phyloP scores from a whole-genome alignment of 2,329 filamentous ascomycete genomes.

The Neofusicoccum umdonicola region DNA sequence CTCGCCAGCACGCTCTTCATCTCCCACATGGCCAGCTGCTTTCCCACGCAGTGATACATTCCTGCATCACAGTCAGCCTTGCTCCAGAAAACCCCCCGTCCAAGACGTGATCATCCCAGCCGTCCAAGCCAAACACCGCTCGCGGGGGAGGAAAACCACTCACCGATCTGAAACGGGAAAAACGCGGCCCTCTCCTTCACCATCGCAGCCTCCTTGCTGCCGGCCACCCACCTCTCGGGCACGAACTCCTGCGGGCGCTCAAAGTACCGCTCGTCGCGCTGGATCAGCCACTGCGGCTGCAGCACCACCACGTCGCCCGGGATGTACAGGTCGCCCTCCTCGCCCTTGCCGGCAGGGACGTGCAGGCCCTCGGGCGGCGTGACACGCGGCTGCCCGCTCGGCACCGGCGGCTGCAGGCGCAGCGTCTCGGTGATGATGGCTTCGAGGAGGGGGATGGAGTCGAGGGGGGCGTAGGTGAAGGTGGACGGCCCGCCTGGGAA shows the following conservation, averaged over 20 bases:
- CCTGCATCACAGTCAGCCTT: conserved; percentile 46
- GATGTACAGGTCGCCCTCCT: conserved; percentile 30
- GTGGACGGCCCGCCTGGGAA: conserved; percentile 38
- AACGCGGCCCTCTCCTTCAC: conserved; percentile 26
- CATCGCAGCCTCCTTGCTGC: conserved; percentile 30
- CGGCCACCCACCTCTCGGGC: conserved; percentile 29
- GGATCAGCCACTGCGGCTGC: conserved; percentile 31
- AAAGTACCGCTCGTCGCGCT: conserved; percentile 25
- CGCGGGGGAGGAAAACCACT: background rate
- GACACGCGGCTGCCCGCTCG: conserved; percentile 37
- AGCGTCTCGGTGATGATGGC: conserved; percentile 43
- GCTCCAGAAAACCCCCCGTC: no score
- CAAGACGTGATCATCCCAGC: no score
- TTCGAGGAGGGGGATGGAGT: conserved; percentile 32
- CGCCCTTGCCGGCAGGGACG: conserved; percentile 27
- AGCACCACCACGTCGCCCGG: conserved; percentile 30
- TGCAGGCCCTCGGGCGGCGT: conserved; percentile 38
- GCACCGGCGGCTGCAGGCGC: conserved; percentile 41
- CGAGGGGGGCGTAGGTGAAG: background rate
- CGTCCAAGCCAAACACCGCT: no score
- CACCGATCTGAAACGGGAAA: conserved; percentile 14
- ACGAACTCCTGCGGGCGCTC: conserved; percentile 25
- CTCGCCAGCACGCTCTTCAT: conserved; percentile 63
- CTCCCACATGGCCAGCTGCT: conserved; percentile 66
- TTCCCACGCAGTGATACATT: conserved; percentile 69